Evolutionary conservation across 495 filamentous ascomycete species (phyloP).

Genomic region (Hypoxylon trugodes): DNA sequence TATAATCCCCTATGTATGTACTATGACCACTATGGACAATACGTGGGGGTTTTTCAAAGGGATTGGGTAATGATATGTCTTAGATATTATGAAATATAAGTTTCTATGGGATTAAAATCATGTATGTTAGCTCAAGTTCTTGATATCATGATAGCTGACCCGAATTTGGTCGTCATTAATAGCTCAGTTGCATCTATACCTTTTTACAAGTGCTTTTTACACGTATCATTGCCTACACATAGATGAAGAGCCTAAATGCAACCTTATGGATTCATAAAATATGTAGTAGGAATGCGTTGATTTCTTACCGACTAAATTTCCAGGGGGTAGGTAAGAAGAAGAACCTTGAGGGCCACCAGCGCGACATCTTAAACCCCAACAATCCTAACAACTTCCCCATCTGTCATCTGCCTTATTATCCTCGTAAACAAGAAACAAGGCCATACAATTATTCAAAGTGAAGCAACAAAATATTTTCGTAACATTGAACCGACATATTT

Average conservation of each 20-base stretch:
- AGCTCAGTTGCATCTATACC: background rate
- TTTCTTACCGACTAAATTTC: conserved; percentile 2
- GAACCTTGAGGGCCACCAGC: conserved; percentile 24
- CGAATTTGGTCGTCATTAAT: background rate
- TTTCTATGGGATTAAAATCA: background rate
- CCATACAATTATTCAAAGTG: background rate
- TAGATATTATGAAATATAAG: conserved; percentile 3
- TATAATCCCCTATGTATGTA: background rate
- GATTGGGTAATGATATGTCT: background rate
- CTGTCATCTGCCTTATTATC: background rate
- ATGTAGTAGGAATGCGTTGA: background rate
- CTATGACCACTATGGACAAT: background rate
- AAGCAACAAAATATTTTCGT: background rate
- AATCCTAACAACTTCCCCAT: conserved; percentile 4
- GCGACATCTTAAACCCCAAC: conserved; percentile 9
- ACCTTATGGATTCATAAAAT: background rate
- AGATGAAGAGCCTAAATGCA: background rate
- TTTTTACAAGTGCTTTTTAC: background rate
- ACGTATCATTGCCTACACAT: background rate
- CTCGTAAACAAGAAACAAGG: background rate
- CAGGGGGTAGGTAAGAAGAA: conserved; percentile 21
- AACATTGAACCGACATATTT: background rate
- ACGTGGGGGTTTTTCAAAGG: conserved; percentile 4
- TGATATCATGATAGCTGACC: background rate
- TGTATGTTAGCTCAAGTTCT: background rate